Evolutionary conservation across 371 early-diverging fungal species (phyloP), one percentile per base, ranked within the genome.

Genomic region (Mortierella sp.): DNA sequence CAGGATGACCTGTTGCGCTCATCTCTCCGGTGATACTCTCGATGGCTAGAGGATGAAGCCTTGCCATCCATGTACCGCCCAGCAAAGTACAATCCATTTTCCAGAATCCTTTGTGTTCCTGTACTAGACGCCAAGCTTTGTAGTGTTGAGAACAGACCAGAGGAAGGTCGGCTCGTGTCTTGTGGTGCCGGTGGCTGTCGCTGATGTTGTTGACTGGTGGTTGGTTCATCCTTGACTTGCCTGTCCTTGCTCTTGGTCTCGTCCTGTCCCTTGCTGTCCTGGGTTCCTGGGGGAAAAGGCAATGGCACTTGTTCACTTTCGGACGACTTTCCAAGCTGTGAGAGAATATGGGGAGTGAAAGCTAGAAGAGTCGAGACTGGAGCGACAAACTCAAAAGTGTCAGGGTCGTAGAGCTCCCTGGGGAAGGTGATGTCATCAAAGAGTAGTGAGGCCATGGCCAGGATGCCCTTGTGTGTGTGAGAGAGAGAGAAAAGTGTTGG

Each of bases 401-500:
- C 78, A 13, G 72, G 71, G 54, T 85, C 74, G 48, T 85, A 87
- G 22, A 87, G 66, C 50, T 87, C 87, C 13, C 70, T 56, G 22
- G 87, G 87, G 55, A 85, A 87, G n/a, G 71, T 63, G 55, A 85
- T 85, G 60, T 87, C 87, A 54, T 81, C 77, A 67, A 87, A 87
- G 39, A 84, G 83, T 19, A 84, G 55, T 73, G 85, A 79, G 1
- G 62, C 70, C 78, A 78, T 78, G 37, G 34, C 10, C 10, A 34
- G 7, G 34, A 34, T 34, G 34, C 10, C 34, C 7, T 34, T 34
- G 34, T 34, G 34, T 4, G 34, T 7, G 34, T 34, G 4, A 34
- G 34, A 34, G 10, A 34, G 34, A 34, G 34, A 7, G 34, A 7
- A 10, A 10, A 34, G 34, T 34, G 34, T 10, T 34, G 34, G 4